Percentiles rank a stretch among this genome's conserved stretches.
Evolutionary conservation across 2,329 filamentous ascomycete genomes (phyloP).

Genomic region (Juglanconis sp.): DNA sequence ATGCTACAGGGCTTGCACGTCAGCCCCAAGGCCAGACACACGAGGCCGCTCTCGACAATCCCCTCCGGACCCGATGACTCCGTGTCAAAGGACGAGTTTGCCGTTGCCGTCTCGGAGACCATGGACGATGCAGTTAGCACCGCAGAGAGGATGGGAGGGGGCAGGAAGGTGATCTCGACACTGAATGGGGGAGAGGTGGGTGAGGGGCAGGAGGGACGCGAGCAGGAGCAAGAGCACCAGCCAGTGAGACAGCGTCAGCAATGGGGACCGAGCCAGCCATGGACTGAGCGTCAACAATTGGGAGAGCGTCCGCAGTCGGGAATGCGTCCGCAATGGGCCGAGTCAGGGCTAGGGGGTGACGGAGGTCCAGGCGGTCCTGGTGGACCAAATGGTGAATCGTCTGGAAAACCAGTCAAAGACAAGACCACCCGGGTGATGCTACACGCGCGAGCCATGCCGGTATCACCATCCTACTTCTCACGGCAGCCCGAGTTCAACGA

Average conservation of each 20-base stretch:
- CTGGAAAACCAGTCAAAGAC: background rate
- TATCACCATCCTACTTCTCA: slow-evolving; percentile 93
- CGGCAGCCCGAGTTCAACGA: slow-evolving; percentile 83
- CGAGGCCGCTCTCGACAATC: slow-evolving; percentile 12
- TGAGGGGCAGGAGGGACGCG: background rate
- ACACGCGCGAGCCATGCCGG: slow-evolving; percentile 73
- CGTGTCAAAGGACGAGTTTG: slow-evolving; percentile 3
- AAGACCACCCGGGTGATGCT: background rate
- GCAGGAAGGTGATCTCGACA: background rate
- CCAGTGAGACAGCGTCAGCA: too few relatives aligned
- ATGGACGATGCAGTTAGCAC: too few relatives aligned
- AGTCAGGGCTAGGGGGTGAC: background rate
- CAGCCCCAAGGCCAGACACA: slow-evolving; percentile 6
- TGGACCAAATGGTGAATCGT: too few relatives aligned
- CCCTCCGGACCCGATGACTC: background rate
- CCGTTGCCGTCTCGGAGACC: background rate
- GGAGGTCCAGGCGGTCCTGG: background rate
- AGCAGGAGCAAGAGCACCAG: background rate
- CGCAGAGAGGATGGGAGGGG: background rate
- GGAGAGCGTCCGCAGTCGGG: background rate
- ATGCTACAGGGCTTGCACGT: slow-evolving; percentile 16
- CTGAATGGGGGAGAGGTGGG: background rate
- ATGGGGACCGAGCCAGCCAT: too few relatives aligned
- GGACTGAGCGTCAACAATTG: too few relatives aligned
- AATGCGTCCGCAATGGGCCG: background rate